Evolutionary conservation across 495 filamentous ascomycete genomes (phyloP).

Genomic region (Podospora anserina): DNA sequence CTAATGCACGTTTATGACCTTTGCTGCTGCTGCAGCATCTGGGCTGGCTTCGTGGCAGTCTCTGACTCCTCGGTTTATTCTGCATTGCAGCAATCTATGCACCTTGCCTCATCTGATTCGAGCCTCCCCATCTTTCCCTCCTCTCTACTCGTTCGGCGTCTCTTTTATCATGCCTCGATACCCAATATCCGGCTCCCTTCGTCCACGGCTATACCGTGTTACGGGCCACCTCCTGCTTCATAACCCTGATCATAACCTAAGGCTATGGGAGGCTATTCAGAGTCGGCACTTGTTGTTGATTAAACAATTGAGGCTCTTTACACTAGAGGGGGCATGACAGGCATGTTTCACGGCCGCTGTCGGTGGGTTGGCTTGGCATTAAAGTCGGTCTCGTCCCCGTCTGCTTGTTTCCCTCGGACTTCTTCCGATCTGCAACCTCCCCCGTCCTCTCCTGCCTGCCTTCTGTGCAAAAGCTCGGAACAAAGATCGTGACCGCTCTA

Average conservation of each 20-base stretch:
- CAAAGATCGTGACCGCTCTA: background rate
- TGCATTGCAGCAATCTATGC: background rate
- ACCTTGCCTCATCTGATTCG: background rate
- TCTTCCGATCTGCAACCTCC: background rate
- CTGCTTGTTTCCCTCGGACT: background rate
- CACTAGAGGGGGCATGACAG: background rate
- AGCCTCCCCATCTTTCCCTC: background rate
- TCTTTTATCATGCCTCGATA: constrained; percentile 9
- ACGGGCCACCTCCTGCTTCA: background rate
- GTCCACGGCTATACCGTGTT: background rate
- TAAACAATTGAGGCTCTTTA: constrained; percentile 1
- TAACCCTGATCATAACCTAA: background rate
- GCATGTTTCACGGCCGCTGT: constrained; percentile 4
- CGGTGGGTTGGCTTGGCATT: constrained; percentile 5
- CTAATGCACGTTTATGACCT: constrained; percentile 27
- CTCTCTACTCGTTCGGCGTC: background rate
- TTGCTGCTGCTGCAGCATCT: constrained; percentile 19
- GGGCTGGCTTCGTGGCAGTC: constrained; percentile 46
- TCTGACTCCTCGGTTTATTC: constrained; percentile 34
- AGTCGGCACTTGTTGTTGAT: background rate
- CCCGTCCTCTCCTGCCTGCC: background rate
- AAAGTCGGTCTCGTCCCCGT: background rate
- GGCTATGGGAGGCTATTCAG: background rate
- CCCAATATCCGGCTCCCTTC: constrained; percentile 6
- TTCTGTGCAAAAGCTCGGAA: background rate